Evolutionary conservation across 805 yeast species (phyloP).

Genomic region (Candida chauliodis): DNA sequence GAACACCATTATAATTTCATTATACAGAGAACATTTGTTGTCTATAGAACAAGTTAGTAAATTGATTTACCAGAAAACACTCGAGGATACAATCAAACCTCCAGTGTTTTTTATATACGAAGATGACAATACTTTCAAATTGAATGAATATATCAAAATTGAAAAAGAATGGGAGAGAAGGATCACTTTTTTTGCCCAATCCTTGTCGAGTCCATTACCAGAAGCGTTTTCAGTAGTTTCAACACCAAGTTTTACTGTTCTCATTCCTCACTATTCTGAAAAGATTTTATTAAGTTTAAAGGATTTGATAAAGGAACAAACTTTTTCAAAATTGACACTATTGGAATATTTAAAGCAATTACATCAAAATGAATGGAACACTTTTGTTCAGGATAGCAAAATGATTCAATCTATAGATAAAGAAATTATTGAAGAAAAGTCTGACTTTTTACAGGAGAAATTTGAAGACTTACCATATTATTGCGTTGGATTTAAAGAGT

Average conservation of each 20-base stretch:
- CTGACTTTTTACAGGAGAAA: conserved; percentile 20
- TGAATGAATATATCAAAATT: conserved; percentile 39
- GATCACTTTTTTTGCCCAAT: conserved; percentile 52
- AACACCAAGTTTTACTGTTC: conserved; percentile 49
- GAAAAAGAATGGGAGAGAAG: conserved; percentile 51
- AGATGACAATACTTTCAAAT: conserved; percentile 39
- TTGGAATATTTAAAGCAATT: conserved; percentile 74
- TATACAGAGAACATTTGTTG: conserved; percentile 38
- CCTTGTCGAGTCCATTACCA: conserved; percentile 45
- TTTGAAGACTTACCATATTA: conserved; percentile 66
- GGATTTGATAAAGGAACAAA: conserved; percentile 46
- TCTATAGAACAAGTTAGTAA: conserved; percentile 39
- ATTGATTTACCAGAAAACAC: conserved; percentile 24
- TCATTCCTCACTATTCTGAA: conserved; percentile 52
- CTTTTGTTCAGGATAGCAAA: conserved; percentile 74
- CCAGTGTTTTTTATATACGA: conserved; percentile 49
- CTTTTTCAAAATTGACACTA: conserved; percentile 50
- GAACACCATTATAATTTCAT: conserved; percentile 25
- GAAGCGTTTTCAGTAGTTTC: conserved; percentile 47
- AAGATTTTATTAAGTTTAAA: conserved; percentile 41
- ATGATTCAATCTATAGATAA: conserved; percentile 8
- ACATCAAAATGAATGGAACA: conserved; percentile 75
- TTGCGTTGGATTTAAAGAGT: conserved; percentile 67
- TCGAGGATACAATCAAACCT: conserved; percentile 26
- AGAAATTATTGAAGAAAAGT: conserved; percentile 9